Conservation (phyloP, 2,329 filamentous ascomycete species). For the Mollisia scopiformis region DNA sequence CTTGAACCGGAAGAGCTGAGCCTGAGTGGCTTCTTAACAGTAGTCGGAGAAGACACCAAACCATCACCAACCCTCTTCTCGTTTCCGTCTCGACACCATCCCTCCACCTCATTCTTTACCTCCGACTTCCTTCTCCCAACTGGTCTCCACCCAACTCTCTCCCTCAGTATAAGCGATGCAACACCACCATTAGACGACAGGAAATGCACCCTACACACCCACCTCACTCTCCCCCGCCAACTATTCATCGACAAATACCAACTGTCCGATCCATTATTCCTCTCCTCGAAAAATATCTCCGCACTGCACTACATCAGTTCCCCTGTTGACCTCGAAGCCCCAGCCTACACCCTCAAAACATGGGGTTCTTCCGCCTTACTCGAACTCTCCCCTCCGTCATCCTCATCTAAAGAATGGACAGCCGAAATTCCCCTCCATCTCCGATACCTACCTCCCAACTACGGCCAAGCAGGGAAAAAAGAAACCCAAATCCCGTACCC, state of each 20-base stretch:
- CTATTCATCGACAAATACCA: slow-evolving; percentile 91
- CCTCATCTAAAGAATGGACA: slow-evolving; percentile 52
- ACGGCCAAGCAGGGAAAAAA: slow-evolving; percentile 50
- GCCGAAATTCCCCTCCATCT: slow-evolving; percentile 81
- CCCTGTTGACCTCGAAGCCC: slow-evolving; percentile 88
- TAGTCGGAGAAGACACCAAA: slow-evolving; percentile 74
- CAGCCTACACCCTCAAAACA: slow-evolving; percentile 72
- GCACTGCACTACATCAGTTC: slow-evolving; percentile 69
- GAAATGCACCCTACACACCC: slow-evolving; percentile 75
- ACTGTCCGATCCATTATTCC: slow-evolving; percentile 74
- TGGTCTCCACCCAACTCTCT: slow-evolving; percentile 82
- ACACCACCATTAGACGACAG: slow-evolving; percentile 54
- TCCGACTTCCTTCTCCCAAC: slow-evolving; percentile 70
- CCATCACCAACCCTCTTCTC: slow-evolving; percentile 80
- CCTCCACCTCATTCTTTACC: slow-evolving; percentile 57
- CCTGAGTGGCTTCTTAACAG: slow-evolving; percentile 76
- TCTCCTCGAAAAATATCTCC: slow-evolving; percentile 77
- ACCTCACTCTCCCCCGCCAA: slow-evolving; percentile 78
- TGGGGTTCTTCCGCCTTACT: slow-evolving; percentile 85
- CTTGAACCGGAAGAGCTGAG: slow-evolving; percentile 74
- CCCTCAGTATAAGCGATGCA: slow-evolving; percentile 62
- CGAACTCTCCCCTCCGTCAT: slow-evolving; percentile 64
- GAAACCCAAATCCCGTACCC: slow-evolving; percentile 74
- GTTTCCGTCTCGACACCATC: slow-evolving; percentile 79
- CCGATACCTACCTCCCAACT: slow-evolving; percentile 72